Evolutionary conservation across 192 early-diverging fungal species (phyloP).

Genomic region (Entomortierella beljakovae): DNA sequence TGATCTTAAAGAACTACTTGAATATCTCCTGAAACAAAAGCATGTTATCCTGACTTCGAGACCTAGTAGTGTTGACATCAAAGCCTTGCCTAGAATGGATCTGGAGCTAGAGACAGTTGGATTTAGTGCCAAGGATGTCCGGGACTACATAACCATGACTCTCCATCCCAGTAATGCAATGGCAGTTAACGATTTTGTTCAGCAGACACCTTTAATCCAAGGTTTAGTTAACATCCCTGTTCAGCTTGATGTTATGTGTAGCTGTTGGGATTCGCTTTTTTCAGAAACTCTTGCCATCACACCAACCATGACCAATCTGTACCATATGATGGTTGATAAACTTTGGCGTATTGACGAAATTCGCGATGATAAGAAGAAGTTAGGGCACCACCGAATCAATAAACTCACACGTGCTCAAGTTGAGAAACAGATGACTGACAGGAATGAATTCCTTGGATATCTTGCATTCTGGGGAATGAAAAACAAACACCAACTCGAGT

Average conservation of each 20-base stretch:
- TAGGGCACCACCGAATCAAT: too few species aligned
- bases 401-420: background rate
- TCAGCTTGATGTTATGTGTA: slow-evolving; percentile 29
- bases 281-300: background rate
- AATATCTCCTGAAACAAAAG: slow-evolving; percentile 1
- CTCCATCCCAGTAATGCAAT: background rate
- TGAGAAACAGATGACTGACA: slow-evolving; percentile 12
- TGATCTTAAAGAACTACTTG: background rate
- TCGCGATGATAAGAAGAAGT: slow-evolving; percentile 5
- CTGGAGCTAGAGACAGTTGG: slow-evolving; percentile 23
- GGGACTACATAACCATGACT: background rate
- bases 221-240: slow-evolving; percentile 28
- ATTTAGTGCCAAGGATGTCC: slow-evolving; percentile 16
- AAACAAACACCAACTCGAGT: slow-evolving; percentile 31
- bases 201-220: slow-evolving; percentile 16
- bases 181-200: slow-evolving; percentile 21
- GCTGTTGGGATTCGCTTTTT: slow-evolving; percentile 18
- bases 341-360: slow-evolving; percentile 16
- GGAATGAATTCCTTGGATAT: slow-evolving; percentile 21
- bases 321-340: slow-evolving; percentile 14
- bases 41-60: slow-evolving; percentile 15
- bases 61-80: slow-evolving; percentile 10
- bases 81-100: slow-evolving; percentile 1
- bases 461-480: slow-evolving; percentile 24
- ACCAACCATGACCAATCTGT: slow-evolving; percentile 21